phyloP scores from a whole-genome alignment of 495 filamentous ascomycete genomes.

The Usnea hakonensis region DNA sequence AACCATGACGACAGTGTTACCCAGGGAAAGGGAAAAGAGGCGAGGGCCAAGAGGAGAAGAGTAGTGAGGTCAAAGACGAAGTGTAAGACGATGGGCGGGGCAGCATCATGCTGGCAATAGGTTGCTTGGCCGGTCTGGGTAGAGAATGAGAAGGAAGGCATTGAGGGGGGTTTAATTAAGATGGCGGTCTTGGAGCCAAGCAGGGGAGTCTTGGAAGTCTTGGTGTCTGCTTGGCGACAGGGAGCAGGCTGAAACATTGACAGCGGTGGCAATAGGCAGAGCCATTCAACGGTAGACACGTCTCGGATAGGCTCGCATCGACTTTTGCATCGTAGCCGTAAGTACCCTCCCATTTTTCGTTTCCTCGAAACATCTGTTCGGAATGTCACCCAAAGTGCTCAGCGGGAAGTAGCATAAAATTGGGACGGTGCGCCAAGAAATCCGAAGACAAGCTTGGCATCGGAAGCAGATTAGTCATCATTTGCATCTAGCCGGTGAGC shows the following conservation, averaged over 20 bases:
- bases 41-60: background rate
- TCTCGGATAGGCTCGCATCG: background rate
- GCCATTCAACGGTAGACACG: background rate
- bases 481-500: too few relatives aligned
- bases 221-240: background rate
- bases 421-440: too few relatives aligned
- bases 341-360: background rate
- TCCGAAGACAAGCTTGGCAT: too few relatives aligned
- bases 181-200: background rate
- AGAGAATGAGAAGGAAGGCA: conserved; percentile 1
- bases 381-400: background rate
- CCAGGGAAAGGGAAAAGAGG: background rate
- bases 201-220: background rate
- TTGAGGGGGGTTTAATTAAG: background rate
- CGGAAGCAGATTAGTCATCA: too few relatives aligned
- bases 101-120: background rate
- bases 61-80: background rate
- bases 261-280: background rate
- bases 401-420: too few relatives aligned
- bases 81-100: background rate
- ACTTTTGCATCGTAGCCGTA: background rate
- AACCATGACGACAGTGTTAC: background rate
- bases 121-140: background rate
- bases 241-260: background rate
- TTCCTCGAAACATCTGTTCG: background rate